These are phyloP conservation scores for Ampelocalamus luodianensis DNA, from an alignment of 176 grass and related monocot species.

Conservation along the genomic window DNA sequence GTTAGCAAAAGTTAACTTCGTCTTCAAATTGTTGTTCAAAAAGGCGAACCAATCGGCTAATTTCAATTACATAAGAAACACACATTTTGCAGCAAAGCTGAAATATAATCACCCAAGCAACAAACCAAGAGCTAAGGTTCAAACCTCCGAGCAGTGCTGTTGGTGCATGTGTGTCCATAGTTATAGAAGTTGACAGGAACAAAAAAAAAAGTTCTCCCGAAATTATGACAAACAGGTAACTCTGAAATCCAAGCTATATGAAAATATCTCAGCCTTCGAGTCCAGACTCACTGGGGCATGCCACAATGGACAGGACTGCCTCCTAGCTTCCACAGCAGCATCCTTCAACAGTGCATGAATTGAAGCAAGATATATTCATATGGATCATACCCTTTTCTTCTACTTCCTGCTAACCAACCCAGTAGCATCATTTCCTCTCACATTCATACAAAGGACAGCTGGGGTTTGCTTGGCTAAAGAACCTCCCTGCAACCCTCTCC, in stretches of 20 bases:
- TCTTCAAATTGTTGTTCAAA: too few relatives aligned
- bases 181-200: neutral
- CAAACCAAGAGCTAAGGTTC: too few relatives aligned
- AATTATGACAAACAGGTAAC: neutral
- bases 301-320: neutral
- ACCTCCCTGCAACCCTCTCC: slow-evolving; percentile 18
- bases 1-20: too few relatives aligned
- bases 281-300: neutral
- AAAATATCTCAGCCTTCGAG: neutral
- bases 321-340: neutral
- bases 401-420: too few relatives aligned
- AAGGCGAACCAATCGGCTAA: too few relatives aligned
- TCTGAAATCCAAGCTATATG: neutral
- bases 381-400: neutral
- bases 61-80: too few relatives aligned
- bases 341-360: neutral
- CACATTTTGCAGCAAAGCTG: too few relatives aligned
- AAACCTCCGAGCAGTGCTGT: too few relatives aligned
- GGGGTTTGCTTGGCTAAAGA: slow-evolving; percentile 4
- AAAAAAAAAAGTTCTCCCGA: neutral
- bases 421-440: neutral
- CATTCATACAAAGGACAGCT: neutral
- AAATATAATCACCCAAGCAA: too few relatives aligned
- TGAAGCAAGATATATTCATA: neutral
- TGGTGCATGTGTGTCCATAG: too few relatives aligned